phyloP scores from a whole-genome alignment of 148 eudicot species.

The Arctostaphylos glauca region DNA sequence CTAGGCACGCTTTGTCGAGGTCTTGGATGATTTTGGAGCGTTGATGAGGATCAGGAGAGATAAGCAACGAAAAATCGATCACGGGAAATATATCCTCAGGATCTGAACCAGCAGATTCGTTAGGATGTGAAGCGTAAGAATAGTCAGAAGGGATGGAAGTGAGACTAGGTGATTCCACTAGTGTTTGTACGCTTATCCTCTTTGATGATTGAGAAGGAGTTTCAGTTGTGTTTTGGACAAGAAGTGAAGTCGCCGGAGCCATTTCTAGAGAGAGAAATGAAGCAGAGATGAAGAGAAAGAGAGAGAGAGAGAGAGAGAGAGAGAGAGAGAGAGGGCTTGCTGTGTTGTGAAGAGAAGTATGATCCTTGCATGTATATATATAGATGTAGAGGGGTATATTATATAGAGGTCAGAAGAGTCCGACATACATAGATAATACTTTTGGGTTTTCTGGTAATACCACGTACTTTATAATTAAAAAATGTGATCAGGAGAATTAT shows the following conservation, averaged over 20 bases:
- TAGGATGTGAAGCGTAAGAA: background rate
- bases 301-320: background rate
- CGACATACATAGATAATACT: background rate
- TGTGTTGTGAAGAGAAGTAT: background rate
- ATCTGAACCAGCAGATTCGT: background rate
- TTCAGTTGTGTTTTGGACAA: background rate
- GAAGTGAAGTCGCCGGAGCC: background rate
- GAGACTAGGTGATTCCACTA: slow-evolving; percentile 18
- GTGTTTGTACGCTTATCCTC: slow-evolving; percentile 8
- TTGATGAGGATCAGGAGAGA: slow-evolving; percentile 12
- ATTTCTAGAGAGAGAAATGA: background rate
- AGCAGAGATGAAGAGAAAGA: background rate
- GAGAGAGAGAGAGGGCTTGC: background rate
- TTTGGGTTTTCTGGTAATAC: too few relatives aligned
- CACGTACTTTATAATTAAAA: too few relatives aligned
- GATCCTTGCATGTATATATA: background rate
- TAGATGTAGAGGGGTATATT: background rate
- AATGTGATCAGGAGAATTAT: too few relatives aligned
- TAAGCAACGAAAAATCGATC: slow-evolving; percentile 9
- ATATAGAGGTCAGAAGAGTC: background rate
- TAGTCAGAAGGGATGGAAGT: slow-evolving; percentile 20
- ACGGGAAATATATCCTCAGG: background rate
- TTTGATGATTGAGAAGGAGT: background rate
- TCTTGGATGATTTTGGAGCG: slow-evolving; percentile 20
- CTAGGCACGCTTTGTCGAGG: slow-evolving; percentile 22